phyloP scores from a whole-genome alignment of 2,329 filamentous ascomycete genomes.

The Bipolaris cookei region DNA sequence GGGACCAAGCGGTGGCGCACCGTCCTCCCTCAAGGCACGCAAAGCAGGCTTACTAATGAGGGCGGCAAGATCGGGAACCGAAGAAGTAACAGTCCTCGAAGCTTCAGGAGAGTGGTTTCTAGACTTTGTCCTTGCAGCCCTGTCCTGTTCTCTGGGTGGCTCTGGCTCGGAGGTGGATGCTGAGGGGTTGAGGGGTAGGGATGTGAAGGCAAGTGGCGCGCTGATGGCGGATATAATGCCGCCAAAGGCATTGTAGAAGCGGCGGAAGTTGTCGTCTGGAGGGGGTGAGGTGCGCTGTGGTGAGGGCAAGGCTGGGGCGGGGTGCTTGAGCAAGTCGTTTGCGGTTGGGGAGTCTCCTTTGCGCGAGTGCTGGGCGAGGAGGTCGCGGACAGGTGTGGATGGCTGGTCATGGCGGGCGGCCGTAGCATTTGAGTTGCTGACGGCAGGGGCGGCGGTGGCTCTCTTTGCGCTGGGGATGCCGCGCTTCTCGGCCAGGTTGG shows the following conservation, averaged over 20 bases:
- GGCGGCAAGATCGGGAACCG: slow-evolving; percentile 78
- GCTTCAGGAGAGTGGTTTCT: slow-evolving; percentile 38
- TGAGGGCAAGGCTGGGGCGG: slow-evolving; percentile 11
- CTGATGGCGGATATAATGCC: slow-evolving; percentile 87
- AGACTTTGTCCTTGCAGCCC: slow-evolving; percentile 31
- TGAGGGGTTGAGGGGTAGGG: slow-evolving; percentile 70
- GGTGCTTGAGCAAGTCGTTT: slow-evolving; percentile 24
- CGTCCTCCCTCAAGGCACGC: slow-evolving; percentile 72
- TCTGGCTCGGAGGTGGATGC: slow-evolving; percentile 37
- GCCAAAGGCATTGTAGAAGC: slow-evolving; percentile 92
- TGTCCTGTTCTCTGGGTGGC: slow-evolving; percentile 27
- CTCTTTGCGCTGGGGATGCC: slow-evolving; percentile 69
- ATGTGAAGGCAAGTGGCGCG: slow-evolving; percentile 89
- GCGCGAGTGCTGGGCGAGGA: slow-evolving; percentile 42
- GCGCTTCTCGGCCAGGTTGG: slow-evolving; percentile 82
- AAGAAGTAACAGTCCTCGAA: slow-evolving; percentile 45
- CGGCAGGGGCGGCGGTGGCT: slow-evolving; percentile 71
- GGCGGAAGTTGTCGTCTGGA: slow-evolving; percentile 79
- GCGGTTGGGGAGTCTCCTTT: slow-evolving; percentile 30
- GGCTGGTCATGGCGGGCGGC: slow-evolving; percentile 56
- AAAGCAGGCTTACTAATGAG: slow-evolving; percentile 87
- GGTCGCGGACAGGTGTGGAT: slow-evolving; percentile 41
- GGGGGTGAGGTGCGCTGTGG: slow-evolving; percentile 30
- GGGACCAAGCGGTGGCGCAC: slow-evolving; percentile 57
- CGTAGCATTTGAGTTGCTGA: slow-evolving; percentile 75